phyloP scores from a whole-genome alignment of 768 basidiomycete species.

The Asterophora lycoperdoides region DNA sequence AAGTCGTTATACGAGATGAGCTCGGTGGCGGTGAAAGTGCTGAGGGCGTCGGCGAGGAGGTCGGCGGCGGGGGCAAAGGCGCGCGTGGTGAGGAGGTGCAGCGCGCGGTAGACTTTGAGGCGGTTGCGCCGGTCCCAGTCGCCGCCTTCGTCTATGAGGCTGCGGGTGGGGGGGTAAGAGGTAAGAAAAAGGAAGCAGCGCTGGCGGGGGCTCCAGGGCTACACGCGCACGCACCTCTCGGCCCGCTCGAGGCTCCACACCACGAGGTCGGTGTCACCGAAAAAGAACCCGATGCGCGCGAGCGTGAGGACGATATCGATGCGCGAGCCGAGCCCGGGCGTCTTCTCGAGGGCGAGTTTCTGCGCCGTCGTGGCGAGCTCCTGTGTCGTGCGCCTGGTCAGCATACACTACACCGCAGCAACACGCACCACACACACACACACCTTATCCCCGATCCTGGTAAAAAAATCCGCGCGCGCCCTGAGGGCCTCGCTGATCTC shows the following conservation, averaged over 20 bases:
- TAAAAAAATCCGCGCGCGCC: conserved; percentile 80
- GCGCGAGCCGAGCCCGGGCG: conserved; percentile 84
- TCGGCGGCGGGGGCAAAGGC: conserved; percentile 86
- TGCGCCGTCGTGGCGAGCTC: conserved; percentile 80
- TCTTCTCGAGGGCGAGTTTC: conserved; percentile 83
- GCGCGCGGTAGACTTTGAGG: conserved; percentile 90
- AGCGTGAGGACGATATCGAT: conserved; percentile 92
- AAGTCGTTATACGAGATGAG: conserved; percentile 87
- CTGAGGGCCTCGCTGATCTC: conserved; percentile 89
- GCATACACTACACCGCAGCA: too few species aligned
- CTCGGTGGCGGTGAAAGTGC: conserved; percentile 93
- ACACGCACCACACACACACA: too few species aligned
- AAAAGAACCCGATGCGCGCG: conserved; percentile 89
- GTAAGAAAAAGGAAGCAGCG: conserved; percentile 46
- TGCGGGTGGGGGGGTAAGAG: conserved; percentile 23
- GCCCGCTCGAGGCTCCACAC: conserved; percentile 71
- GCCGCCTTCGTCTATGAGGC: conserved; percentile 90
- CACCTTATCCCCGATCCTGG: conserved; percentile 81
- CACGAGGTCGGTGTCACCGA: conserved; percentile 70
- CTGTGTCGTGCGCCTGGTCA: too few species aligned
- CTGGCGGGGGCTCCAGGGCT: too few species aligned
- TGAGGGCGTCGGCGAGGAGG: conserved; percentile 85
- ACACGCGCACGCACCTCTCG: too few species aligned
- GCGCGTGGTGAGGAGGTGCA: conserved; percentile 83
- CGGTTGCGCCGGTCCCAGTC: conserved; percentile 98